Conservation (phyloP, 148 eudicot genomes). For the Salicornia ramosissima region DNA sequence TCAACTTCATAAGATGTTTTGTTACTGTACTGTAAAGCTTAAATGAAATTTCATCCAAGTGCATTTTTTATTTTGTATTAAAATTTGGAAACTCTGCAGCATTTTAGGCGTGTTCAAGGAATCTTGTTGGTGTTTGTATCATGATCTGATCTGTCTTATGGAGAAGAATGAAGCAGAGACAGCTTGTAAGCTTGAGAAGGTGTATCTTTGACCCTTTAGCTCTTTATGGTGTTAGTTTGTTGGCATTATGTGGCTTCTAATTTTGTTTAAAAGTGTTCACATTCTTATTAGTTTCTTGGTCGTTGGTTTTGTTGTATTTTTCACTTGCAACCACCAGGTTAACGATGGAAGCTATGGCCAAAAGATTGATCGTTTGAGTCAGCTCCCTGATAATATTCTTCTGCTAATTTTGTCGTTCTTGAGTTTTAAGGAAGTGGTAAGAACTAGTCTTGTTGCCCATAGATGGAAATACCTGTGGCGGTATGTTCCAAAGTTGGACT, state of each 20-base stretch:
- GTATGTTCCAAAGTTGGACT: not conserved
- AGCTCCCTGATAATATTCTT: slow-evolving; percentile 1
- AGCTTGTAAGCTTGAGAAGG: not conserved
- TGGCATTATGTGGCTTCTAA: not conserved
- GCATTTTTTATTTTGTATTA: too few species aligned
- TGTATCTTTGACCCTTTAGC: not conserved
- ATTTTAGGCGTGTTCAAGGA: too few species aligned
- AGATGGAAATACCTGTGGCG: slow-evolving; percentile 12
- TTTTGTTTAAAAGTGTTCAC: too few species aligned
- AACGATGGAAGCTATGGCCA: too few species aligned
- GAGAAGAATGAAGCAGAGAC: not conserved
- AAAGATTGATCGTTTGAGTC: slow-evolving; percentile 1
- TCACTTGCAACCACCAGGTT: not conserved
- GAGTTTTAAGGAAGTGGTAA: not conserved
- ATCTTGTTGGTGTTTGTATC: not conserved
- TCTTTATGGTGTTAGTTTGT: not conserved
- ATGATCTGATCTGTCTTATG: not conserved
- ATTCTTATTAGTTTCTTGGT: not conserved
- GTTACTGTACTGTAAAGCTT: too few species aligned
- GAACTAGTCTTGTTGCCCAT: slow-evolving; percentile 3
- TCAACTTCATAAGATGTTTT: too few species aligned
- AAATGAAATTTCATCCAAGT: too few species aligned
- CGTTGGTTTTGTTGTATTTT: not conserved
- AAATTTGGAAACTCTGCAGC: too few species aligned
- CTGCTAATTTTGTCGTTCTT: not conserved